Evolutionary conservation across 2,329 filamentous ascomycete species (phyloP).

Genomic region (Diaporthe batatas): DNA sequence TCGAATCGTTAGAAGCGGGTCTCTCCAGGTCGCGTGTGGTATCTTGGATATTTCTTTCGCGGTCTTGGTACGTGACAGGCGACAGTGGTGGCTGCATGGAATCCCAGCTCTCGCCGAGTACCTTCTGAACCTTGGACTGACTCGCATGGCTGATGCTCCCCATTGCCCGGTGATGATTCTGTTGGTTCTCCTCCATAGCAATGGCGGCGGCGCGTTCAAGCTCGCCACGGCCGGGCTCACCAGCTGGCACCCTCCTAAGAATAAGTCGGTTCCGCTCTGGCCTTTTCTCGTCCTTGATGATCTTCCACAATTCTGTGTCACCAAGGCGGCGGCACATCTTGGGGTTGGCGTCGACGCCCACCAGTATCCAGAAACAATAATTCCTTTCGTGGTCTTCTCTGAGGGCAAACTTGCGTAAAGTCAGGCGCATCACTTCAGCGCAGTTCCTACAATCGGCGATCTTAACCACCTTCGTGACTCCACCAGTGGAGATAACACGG

Average conservation of each 20-base stretch:
- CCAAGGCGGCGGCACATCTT: slow-evolving; percentile 84
- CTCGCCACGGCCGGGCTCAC: slow-evolving; percentile 89
- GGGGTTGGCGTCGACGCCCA: slow-evolving; percentile 86
- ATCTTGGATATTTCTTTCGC: slow-evolving; percentile 75
- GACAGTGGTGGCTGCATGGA: slow-evolving; percentile 88
- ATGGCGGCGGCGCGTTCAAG: slow-evolving; percentile 89
- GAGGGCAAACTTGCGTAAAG: slow-evolving; percentile 87
- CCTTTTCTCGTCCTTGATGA: slow-evolving; percentile 87
- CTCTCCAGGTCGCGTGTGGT: slow-evolving; percentile 70
- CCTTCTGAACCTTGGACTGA: slow-evolving; percentile 88
- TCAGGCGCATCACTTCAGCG: slow-evolving; percentile 92
- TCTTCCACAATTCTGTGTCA: slow-evolving; percentile 89
- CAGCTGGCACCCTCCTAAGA: slow-evolving; percentile 90
- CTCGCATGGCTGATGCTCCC: slow-evolving; percentile 79
- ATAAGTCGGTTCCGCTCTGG: slow-evolving; percentile 93
- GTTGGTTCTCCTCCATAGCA: slow-evolving; percentile 86
- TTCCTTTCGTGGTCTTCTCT: slow-evolving; percentile 93
- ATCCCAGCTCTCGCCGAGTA: slow-evolving; percentile 89
- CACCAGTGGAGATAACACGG: slow-evolving; percentile 91
- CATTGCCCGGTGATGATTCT: slow-evolving; percentile 75
- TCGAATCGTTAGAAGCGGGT: slow-evolving; percentile 63
- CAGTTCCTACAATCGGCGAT: slow-evolving; percentile 91
- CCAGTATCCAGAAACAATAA: slow-evolving; percentile 96
- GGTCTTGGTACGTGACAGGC: slow-evolving; percentile 79
- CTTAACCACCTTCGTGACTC: slow-evolving; percentile 92